Percentiles rank a stretch among this genome's conserved stretches.
These are phyloP conservation scores for Paraphysoderma sedebokerense DNA, from an alignment of 371 early-diverging fungal species.

Conservation along the genomic window DNA sequence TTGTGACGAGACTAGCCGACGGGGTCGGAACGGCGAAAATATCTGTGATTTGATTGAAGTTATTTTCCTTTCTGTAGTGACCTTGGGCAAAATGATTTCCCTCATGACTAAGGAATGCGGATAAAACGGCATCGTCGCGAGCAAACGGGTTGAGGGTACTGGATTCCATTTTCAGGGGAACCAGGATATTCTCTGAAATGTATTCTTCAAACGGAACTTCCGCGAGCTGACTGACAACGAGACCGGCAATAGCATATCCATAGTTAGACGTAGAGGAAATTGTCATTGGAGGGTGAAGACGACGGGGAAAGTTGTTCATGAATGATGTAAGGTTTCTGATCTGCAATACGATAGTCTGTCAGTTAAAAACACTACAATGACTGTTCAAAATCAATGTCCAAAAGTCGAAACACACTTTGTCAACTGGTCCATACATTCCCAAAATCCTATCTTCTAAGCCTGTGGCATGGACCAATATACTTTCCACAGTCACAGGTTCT, in stretches of 20 bases:
- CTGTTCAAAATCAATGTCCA: too few species aligned
- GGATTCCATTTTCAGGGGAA: not conserved
- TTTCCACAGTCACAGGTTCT: not conserved
- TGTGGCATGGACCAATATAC: not conserved
- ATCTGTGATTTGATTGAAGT: not conserved
- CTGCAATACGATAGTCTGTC: too few species aligned
- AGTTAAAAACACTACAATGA: too few species aligned
- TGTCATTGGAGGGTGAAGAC: not conserved
- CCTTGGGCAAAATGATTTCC: not conserved
- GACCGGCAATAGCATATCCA: not conserved
- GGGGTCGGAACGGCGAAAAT: not conserved
- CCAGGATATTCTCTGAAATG: not conserved
- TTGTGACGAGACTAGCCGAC: not conserved
- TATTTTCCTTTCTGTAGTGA: not conserved
- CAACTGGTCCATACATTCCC: not conserved
- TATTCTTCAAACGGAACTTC: not conserved
- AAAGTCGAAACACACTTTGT: not conserved
- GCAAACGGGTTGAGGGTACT: not conserved
- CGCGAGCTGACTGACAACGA: not conserved
- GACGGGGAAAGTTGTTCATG: not conserved
- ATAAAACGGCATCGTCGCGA: not conserved
- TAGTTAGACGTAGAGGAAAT: not conserved
- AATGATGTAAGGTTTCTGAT: not conserved
- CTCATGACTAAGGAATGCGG: not conserved
- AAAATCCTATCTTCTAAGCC: not conserved